phyloP scores from a whole-genome alignment of 257 asterid genomes.

The Solanum neorickii region DNA sequence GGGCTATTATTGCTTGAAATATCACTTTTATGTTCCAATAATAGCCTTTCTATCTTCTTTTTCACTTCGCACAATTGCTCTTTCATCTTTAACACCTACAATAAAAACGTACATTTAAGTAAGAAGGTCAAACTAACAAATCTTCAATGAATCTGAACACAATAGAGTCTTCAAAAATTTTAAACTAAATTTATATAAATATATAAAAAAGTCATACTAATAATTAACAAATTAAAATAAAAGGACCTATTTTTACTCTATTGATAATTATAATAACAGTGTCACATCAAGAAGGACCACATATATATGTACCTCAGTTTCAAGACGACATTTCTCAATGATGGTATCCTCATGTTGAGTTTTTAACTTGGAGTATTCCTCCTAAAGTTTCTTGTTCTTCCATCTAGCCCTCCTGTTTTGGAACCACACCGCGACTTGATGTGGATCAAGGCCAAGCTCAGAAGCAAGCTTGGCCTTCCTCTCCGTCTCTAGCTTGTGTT shows the following conservation, averaged over 20 bases:
- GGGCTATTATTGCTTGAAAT: slow-evolving; percentile 49
- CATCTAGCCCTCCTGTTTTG: slow-evolving; percentile 12
- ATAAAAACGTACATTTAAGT: no score
- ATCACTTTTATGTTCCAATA: slow-evolving; percentile 10
- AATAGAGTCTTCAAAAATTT: background rate
- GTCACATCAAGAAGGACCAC: background rate
- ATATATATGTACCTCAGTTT: slow-evolving; percentile 36
- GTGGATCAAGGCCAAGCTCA: slow-evolving; percentile 12
- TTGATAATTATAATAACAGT: background rate
- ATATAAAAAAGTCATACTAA: no score
- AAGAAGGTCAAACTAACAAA: no score
- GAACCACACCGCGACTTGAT: slow-evolving; percentile 14
- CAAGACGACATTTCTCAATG: slow-evolving; percentile 54
- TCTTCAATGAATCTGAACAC: slow-evolving; percentile 3
- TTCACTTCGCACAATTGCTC: slow-evolving; percentile 40
- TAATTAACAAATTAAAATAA: background rate
- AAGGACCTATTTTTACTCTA: no score
- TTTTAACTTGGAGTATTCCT: slow-evolving; percentile 15
- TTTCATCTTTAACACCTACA: slow-evolving; percentile 15
- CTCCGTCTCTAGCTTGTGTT: slow-evolving; percentile 16
- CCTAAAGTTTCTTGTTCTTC: slow-evolving; percentile 9
- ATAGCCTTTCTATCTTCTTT: slow-evolving; percentile 29
- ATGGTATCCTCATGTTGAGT: slow-evolving; percentile 34
- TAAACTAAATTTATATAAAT: no score
- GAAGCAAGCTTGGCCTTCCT: slow-evolving; percentile 11